These are phyloP conservation scores for Epichloe gansuensis DNA, from an alignment of 2,329 filamentous ascomycete genomes.

Conservation along the genomic window DNA sequence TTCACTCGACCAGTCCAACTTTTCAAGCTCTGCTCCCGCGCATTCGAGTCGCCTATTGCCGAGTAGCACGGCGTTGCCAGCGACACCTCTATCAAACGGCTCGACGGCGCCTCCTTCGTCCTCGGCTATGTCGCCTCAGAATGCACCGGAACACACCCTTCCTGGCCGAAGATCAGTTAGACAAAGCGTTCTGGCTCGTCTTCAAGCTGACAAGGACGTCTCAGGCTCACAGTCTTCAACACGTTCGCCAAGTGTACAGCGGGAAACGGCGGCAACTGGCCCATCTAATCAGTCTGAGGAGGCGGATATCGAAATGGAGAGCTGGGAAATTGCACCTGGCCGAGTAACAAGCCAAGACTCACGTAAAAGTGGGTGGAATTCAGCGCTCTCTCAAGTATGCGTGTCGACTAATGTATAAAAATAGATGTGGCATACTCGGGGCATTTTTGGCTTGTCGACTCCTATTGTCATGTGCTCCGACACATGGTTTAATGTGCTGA, in stretches of 20 bases:
- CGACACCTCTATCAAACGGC: not conserved
- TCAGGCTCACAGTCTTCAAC: not conserved
- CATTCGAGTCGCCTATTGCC: not conserved
- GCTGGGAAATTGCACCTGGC: conserved; percentile 30
- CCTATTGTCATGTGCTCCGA: conserved; percentile 25
- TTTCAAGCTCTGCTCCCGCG: not conserved
- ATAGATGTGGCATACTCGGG: conserved; percentile 32
- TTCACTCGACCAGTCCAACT: not conserved
- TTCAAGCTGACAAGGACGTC: conserved; percentile 1
- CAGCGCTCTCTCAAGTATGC: not conserved
- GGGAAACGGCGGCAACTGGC: not conserved
- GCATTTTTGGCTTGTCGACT: conserved; percentile 26
- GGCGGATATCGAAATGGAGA: conserved; percentile 6
- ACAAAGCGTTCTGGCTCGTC: conserved; percentile 5
- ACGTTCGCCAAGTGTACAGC: not conserved
- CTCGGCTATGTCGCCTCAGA: not conserved
- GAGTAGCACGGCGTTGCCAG: not conserved
- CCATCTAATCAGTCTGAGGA: not conserved
- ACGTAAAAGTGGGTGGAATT: conserved; percentile 23
- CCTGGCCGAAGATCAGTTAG: not conserved
- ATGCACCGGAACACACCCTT: not conserved
- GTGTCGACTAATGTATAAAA: not conserved
- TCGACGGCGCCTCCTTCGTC: not conserved
- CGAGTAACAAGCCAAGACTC: conserved; percentile 19
- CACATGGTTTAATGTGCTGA: conserved; percentile 27